Conservation (phyloP, 2,329 filamentous ascomycete genomes). For the Cladosporium sp. region DNA sequence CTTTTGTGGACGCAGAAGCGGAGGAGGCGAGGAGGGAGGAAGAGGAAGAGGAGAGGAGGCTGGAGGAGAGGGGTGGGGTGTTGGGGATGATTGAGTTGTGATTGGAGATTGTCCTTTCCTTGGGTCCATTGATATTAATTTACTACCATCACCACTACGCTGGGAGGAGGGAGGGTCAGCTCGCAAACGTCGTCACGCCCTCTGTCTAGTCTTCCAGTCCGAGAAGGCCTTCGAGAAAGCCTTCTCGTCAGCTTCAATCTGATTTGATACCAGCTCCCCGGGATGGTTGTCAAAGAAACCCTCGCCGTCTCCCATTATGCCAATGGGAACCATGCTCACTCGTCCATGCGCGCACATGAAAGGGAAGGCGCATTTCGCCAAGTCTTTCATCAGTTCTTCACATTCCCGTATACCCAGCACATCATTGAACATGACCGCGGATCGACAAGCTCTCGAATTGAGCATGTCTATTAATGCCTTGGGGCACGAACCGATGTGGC, state of each 20-base stretch:
- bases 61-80: constrained; percentile 34
- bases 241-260: neutral
- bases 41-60: constrained; percentile 13
- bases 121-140: neutral
- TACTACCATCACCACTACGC: no score
- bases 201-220: neutral
- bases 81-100: constrained; percentile 38
- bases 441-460: constrained; percentile 71
- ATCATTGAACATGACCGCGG: constrained; percentile 86
- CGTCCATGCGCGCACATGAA: constrained; percentile 80
- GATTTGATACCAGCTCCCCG: no score
- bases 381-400: constrained; percentile 48
- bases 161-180: no score
- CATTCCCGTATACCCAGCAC: constrained; percentile 57
- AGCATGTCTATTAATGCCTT: constrained; percentile 70
- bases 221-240: neutral
- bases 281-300: constrained; percentile 18
- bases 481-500: constrained; percentile 65
- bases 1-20: constrained; percentile 43
- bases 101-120: no score
- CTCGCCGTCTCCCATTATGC: constrained; percentile 13
- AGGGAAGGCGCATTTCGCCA: constrained; percentile 66
- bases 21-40: neutral
- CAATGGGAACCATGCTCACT: constrained; percentile 47
- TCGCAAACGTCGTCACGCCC: no score